Conservation (phyloP, 495 filamentous ascomycete genomes). For the Sordaria brevicollis region DNA sequence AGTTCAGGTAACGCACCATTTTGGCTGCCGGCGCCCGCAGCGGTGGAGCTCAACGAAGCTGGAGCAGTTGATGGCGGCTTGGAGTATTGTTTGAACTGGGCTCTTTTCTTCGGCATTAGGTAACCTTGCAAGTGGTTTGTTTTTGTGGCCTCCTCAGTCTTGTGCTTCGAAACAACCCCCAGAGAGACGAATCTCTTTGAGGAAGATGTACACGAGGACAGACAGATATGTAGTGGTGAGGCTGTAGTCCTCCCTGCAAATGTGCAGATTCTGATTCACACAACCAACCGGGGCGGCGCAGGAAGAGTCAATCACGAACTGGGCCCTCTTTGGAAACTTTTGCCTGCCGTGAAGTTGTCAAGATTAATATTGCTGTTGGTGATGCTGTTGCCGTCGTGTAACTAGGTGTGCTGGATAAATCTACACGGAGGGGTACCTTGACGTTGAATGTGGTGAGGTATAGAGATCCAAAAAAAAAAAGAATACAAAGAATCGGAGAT, state of each 20-base stretch:
- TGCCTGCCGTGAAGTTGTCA: not conserved
- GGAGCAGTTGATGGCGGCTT: conserved; percentile 43
- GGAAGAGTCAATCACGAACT: not conserved
- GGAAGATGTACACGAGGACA: not conserved
- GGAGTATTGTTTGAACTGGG: conserved; percentile 32
- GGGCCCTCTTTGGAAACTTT: not conserved
- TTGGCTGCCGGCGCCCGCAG: conserved; percentile 8
- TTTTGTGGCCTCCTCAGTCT: too few species aligned
- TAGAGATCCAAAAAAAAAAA: not conserved
- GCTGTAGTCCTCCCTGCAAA: not conserved
- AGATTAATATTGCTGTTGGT: not conserved
- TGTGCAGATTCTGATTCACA: not conserved
- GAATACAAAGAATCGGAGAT: not conserved
- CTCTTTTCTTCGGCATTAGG: conserved; percentile 47
- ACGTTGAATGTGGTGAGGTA: not conserved
- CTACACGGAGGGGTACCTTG: not conserved
- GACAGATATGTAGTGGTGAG: not conserved
- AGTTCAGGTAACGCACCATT: conserved; percentile 10
- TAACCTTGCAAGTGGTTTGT: not conserved
- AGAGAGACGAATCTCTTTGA: not conserved
- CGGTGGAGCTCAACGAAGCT: conserved; percentile 25
- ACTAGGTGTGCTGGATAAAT: not conserved
- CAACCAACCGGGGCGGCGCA: not conserved
- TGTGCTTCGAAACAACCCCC: not conserved
- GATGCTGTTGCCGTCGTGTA: too few species aligned